A percentile compares a stretch with the other conserved stretches of the same genome.
Conservation (phyloP, 108 stramenopile genomes). For the Schizochytrium sp. region DNA sequence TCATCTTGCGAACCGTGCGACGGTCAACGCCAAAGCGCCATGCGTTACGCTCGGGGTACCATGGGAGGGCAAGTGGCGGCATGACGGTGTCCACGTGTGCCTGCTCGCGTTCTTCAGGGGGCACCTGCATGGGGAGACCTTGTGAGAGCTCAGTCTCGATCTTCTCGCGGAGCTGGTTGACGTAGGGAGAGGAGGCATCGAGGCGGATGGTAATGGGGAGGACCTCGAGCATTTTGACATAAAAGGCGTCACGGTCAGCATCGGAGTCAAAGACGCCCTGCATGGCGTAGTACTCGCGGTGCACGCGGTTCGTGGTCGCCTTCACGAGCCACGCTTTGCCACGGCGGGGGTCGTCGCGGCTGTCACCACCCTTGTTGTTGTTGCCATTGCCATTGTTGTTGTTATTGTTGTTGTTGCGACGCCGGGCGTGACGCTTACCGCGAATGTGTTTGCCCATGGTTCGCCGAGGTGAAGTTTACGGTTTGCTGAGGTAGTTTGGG, state of each 20-base stretch:
- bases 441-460: neutral
- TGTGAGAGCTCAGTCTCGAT: constrained; percentile 58
- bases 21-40: constrained; percentile 75
- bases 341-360: neutral
- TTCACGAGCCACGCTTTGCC: constrained; percentile 40
- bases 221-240: constrained; percentile 61
- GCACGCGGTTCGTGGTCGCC: constrained; percentile 41
- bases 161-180: constrained; percentile 64
- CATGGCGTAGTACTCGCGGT: constrained; percentile 65
- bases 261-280: constrained; percentile 61
- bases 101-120: constrained; percentile 68
- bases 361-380: neutral
- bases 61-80: constrained; percentile 33
- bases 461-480: too few relatives aligned
- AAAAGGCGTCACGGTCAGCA: constrained; percentile 71
- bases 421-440: neutral
- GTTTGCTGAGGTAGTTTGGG: too few relatives aligned
- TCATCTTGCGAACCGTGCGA: constrained; percentile 70
- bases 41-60: constrained; percentile 73
- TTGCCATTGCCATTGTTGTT: neutral
- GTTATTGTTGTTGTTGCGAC: neutral
- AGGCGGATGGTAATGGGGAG: constrained; percentile 75
- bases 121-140: constrained; percentile 66
- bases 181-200: constrained; percentile 70
- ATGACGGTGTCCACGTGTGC: constrained; percentile 44